Evolutionary conservation across 1,284 basidiomycete species (phyloP), one percentile per base, ranked within the genome.

Genomic region (Ceratobasidium sp.): DNA sequence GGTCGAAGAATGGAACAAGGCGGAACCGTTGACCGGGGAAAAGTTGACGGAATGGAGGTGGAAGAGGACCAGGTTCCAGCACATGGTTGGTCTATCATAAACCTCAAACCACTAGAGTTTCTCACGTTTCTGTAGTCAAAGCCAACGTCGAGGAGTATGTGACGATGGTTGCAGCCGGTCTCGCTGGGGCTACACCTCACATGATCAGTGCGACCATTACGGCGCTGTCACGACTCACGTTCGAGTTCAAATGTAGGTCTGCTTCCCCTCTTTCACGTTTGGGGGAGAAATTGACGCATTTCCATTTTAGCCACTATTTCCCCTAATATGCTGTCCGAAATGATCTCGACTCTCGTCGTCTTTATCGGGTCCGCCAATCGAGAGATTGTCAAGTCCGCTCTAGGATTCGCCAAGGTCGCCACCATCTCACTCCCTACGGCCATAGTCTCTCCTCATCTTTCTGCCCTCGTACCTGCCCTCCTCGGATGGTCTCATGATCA

Each of bases 151-250:
- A 96, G 77, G 97, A 99, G 80, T 99, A 93, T 79, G 85, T 99
- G 82, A 98, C 93, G 10, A 99, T 99, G 96, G 85, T 99, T 28
- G 94, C 94, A 46, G 97, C 96, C 76, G 97, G 97, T 76, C 83
- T 99, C 43, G 96, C 95, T 14, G 96, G 95, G 28, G 90, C 92
- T 34, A 94, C 90, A 2, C 95, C 97, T 0, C 97, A 99, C 80
- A 99, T 98, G 96, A 97, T 99, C 80, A 96, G 94, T 77, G 97
- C 97, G 1, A 94, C 94, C 3, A 90, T 99, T 75, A 98, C 96
- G 1, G 94, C 96, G 0, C 89, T 99, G 55, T 95, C 96, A 1
- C 88, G 97, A 30, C 85, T 99, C 8, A 85, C 98, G 5, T 99
- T 98, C 81, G 97, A 99, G 82, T 99, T 97, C 84, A 94, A 93